These are phyloP conservation scores for Pichia sp. DNA, from an alignment of 1,139 yeast species.

Conservation along the genomic window DNA sequence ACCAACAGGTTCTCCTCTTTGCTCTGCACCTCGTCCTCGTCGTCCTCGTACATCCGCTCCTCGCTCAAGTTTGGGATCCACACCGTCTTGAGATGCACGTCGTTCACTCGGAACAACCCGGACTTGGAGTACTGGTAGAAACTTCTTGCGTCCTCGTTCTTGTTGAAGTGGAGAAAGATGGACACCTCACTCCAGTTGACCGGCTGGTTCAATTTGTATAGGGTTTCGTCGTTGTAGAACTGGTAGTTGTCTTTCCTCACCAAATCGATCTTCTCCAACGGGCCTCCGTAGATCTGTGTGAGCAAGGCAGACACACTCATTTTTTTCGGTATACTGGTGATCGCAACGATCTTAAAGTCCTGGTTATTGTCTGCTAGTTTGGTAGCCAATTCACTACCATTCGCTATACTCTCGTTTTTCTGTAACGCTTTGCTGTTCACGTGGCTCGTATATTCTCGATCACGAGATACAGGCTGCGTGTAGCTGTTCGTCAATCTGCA, in stretches of 20 bases:
- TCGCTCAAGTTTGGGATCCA: slow-evolving; percentile 23
- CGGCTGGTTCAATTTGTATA: slow-evolving; percentile 15
- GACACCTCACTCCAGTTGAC: slow-evolving; percentile 25
- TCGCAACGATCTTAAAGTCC: slow-evolving; percentile 28
- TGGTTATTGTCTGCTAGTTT: slow-evolving; percentile 12
- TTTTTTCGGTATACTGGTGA: slow-evolving; percentile 37
- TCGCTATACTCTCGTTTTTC: slow-evolving; percentile 10
- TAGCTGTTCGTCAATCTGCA: neutral
- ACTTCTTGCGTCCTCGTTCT: slow-evolving; percentile 49
- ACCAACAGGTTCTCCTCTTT: slow-evolving; percentile 4
- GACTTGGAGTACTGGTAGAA: slow-evolving; percentile 55
- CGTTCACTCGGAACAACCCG: slow-evolving; percentile 62
- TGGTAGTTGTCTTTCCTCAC: slow-evolving; percentile 19
- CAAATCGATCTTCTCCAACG: slow-evolving; percentile 50
- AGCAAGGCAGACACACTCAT: slow-evolving; percentile 51
- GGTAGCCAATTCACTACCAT: slow-evolving; percentile 1
- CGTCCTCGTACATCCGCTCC: slow-evolving; percentile 2
- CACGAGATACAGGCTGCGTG: neutral
- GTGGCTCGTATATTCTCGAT: neutral
- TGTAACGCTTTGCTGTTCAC: slow-evolving; percentile 5
- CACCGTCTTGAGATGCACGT: slow-evolving; percentile 41
- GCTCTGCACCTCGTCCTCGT: neutral
- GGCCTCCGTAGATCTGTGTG: slow-evolving; percentile 69
- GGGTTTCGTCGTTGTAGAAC: slow-evolving; percentile 7
- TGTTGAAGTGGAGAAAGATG: slow-evolving; percentile 53